These are phyloP conservation scores for Gossypium australe DNA, from an alignment of 345 rosid species.

Conservation along the genomic window DNA sequence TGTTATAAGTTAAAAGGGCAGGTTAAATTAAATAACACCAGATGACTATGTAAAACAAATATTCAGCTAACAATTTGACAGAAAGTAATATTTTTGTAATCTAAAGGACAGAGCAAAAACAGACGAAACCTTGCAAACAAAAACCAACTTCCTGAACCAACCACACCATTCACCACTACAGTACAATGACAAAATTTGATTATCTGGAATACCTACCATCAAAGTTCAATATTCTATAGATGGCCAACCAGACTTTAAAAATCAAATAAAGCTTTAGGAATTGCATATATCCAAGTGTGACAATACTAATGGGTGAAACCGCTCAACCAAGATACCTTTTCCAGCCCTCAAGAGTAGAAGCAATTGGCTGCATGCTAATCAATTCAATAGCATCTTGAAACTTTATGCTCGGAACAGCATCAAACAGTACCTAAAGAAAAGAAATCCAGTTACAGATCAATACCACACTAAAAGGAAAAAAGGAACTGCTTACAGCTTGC, in stretches of 20 bases:
- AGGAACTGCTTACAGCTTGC: neutral
- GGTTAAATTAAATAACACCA: neutral
- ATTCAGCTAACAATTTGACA: neutral
- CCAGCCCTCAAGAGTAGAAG: conserved; percentile 71
- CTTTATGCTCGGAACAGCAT: conserved; percentile 83
- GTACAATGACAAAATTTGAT: neutral
- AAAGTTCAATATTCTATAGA: neutral
- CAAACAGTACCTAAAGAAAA: conserved; percentile 74
- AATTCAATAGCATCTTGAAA: conserved; percentile 86
- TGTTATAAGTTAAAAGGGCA: neutral
- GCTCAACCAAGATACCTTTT: conserved; percentile 49
- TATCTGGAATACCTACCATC: neutral
- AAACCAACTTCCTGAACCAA: neutral
- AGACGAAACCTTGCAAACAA: neutral
- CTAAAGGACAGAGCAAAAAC: neutral
- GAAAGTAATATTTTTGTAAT: neutral
- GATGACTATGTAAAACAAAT: neutral
- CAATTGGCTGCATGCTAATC: conserved; percentile 86
- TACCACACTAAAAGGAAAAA: neutral
- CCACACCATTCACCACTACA: neutral
- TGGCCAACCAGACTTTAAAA: neutral
- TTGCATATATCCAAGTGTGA: neutral
- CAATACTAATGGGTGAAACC: neutral
- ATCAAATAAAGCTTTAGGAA: neutral
- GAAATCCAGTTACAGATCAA: conserved; percentile 18